These are phyloP conservation scores for Tilletiopsis washingtonensis DNA, from an alignment of 1,284 basidiomycete genomes.

Conservation along the genomic window DNA sequence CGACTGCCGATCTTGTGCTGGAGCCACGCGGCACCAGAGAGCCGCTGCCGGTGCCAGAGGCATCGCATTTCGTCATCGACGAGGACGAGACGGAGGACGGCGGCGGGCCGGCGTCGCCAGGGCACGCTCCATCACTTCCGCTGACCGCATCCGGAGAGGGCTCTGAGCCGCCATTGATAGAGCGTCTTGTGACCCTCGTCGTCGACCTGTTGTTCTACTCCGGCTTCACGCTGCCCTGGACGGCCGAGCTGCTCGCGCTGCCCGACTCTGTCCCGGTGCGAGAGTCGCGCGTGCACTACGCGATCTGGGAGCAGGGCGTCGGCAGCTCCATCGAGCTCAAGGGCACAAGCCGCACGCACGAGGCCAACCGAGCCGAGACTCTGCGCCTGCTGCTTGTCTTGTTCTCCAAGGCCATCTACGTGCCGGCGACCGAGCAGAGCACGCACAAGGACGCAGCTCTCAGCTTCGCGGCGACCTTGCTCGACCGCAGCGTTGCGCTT, in stretches of 20 bases:
- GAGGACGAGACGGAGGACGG: conserved; percentile 27
- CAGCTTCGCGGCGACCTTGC: conserved; percentile 17
- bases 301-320: conserved; percentile 44
- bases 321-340: conserved; percentile 34
- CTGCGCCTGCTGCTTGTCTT: conserved; percentile 37
- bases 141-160: not conserved
- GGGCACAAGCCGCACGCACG: conserved; percentile 20
- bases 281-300: conserved; percentile 21
- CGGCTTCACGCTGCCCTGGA: conserved; percentile 44
- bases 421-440: conserved; percentile 16
- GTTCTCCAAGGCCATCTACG: conserved; percentile 41
- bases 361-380: conserved; percentile 32
- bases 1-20: not conserved
- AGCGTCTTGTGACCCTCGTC: conserved; percentile 19
- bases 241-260: conserved; percentile 27
- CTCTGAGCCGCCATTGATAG: conserved; percentile 20
- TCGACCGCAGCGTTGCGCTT: conserved; percentile 29
- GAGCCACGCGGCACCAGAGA: no score
- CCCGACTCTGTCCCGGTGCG: conserved; percentile 4
- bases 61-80: conserved; percentile 33
- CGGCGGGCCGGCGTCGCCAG: no score
- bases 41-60: no score
- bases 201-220: conserved; percentile 43
- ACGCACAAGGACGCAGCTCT: conserved; percentile 16
- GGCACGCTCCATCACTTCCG: no score